Percentiles rank a stretch among this genome's conserved stretches.
Conservation (phyloP, 768 basidiomycete species). For the Gautieria morchelliformis region DNA sequence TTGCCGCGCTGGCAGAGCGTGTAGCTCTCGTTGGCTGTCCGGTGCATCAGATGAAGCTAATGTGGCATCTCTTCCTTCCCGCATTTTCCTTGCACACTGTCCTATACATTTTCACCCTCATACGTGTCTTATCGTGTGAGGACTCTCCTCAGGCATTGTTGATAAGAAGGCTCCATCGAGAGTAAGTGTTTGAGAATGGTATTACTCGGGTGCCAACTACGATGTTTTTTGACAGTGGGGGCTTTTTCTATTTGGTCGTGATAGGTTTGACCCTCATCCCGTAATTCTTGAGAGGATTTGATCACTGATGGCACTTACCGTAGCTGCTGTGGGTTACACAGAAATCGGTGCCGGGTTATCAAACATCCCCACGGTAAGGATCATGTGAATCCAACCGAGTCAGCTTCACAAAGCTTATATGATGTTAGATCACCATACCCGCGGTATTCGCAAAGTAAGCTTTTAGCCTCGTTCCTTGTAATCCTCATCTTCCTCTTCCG, state of each 20-base stretch:
- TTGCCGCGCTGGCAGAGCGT: background rate
- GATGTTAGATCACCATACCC: background rate
- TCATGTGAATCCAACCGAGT: background rate
- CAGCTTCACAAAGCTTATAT: no score
- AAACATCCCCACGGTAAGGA: background rate
- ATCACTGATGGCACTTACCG: no score
- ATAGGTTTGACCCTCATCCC: background rate
- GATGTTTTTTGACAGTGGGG: background rate
- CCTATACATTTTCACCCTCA: background rate
- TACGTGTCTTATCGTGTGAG: background rate
- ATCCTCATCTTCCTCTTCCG: background rate
- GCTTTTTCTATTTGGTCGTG: background rate
- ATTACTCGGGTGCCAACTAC: no score
- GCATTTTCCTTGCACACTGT: background rate
- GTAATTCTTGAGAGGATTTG: background rate
- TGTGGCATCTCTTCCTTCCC: background rate
- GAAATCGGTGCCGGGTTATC: background rate
- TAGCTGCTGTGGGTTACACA: background rate
- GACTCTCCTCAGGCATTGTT: background rate
- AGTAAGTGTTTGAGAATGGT: background rate
- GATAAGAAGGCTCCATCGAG: background rate
- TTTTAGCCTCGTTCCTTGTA: background rate
- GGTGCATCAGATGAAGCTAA: background rate
- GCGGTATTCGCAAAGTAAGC: background rate
- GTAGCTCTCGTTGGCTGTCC: background rate